Evolutionary conservation across 495 filamentous ascomycete species (phyloP), one percentile per base, ranked within the genome.

Genomic region (Penicillium fimorum): DNA sequence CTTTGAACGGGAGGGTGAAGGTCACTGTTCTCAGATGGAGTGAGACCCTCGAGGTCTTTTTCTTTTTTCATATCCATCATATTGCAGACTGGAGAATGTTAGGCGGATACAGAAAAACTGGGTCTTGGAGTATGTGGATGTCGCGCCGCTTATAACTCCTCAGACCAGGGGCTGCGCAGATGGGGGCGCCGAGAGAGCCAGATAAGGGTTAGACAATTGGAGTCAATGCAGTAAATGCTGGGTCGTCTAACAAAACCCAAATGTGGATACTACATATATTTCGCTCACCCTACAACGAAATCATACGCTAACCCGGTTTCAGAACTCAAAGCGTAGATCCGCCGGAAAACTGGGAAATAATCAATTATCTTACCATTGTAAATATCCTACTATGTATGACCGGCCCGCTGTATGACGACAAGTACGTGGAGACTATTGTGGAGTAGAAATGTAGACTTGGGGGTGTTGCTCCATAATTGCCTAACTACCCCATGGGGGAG

Each of bases 1-100:
- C 24, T 25, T 1, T 24, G 20, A 13, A 25, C 18, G 9, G 18
- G n/a, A 22, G 11, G 8, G 0, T 27, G 11, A 17, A 41, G 0
- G 7, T 51, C 49, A 12, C 13, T 1, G 13, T 24, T 24, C 1
- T 29, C 1, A n/a, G 43, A 13, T 7, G 22, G 13, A 43, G 15
- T 29, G 4, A 53, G 41, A 17, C 51, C 40, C n/a, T 53, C 51
- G 4, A 53, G 51, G 29, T 53, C 51, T 27, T 53, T 45, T 17
- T 51, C 48, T n/a, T 53, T 45, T 27, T 53, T 46, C 30, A 53
- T 33, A 35, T 53, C 51, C 17, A 30, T 15, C 41, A 53, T 53
- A 32, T 12, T 40, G 49, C 1, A 22, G 24, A 17, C 20, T 15
- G 24, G n/a, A 5, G 7, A 53, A 20, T 20, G 40, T 18, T 22